phyloP scores from a whole-genome alignment of 352 stramenopile species.

The Pythium sp. region DNA sequence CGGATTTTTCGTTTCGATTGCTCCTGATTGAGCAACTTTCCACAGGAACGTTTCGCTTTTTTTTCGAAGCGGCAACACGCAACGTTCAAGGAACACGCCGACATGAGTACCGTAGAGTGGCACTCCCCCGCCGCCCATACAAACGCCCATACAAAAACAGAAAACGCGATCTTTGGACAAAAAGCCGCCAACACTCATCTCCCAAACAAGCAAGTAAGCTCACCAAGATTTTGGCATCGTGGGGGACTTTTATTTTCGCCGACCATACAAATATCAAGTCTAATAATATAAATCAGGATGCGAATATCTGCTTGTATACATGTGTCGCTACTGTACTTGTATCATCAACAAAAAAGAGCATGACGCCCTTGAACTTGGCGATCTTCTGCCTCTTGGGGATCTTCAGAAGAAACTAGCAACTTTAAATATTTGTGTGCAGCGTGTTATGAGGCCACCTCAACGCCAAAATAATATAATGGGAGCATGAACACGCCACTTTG shows the following conservation, averaged over 20 bases:
- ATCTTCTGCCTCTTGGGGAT: not conserved
- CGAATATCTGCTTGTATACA: not conserved
- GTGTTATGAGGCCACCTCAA: not conserved
- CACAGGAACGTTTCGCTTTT: not conserved
- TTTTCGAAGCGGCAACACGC: conserved; percentile 10
- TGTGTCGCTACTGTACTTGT: conserved; percentile 1
- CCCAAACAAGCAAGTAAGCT: not conserved
- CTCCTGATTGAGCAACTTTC: not conserved
- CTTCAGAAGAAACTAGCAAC: not conserved
- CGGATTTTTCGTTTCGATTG: not conserved
- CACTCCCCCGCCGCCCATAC: not conserved
- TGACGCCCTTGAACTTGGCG: not conserved
- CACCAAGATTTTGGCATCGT: not conserved
- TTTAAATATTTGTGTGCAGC: not conserved
- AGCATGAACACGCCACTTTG: not conserved
- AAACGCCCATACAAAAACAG: conserved; percentile 3
- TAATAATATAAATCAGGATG: not conserved
- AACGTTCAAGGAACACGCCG: conserved; percentile 15
- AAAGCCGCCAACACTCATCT: not conserved
- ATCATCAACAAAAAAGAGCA: not conserved
- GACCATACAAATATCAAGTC: not conserved
- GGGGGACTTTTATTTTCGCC: not conserved
- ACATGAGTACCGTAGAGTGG: not conserved
- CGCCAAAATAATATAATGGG: not conserved
- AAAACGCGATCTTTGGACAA: conserved; percentile 3